These are phyloP conservation scores for Backusella psychrophila DNA, from an alignment of 192 early-diverging fungal species.

Conservation along the genomic window DNA sequence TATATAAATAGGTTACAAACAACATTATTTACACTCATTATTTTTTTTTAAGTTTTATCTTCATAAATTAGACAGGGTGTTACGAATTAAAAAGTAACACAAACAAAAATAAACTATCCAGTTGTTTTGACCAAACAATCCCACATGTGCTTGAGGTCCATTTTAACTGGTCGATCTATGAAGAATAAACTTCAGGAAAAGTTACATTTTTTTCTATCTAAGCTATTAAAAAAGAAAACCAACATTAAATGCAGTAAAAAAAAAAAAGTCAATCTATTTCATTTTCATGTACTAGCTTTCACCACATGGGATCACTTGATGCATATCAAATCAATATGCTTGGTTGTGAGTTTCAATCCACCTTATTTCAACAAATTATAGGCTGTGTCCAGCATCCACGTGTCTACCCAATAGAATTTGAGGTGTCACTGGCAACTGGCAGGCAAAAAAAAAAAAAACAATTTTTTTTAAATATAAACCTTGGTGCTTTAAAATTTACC, in stretches of 20 bases:
- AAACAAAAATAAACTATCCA: background rate
- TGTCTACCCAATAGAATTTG: background rate
- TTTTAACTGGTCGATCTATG: background rate
- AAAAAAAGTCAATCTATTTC: background rate
- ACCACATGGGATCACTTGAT: conserved; percentile 11
- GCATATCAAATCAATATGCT: background rate
- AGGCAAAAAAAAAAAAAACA: background rate
- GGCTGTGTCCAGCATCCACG: background rate
- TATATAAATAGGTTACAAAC: background rate
- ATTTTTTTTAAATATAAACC: background rate
- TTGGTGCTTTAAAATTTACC: background rate
- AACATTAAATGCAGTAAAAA: background rate
- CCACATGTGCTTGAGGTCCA: background rate
- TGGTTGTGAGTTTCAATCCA: conserved; percentile 8
- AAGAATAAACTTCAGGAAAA: background rate
- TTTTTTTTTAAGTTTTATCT: background rate
- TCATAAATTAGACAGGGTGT: background rate
- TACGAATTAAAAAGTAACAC: background rate
- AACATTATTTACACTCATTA: background rate
- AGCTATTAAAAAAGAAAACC: background rate
- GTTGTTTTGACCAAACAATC: background rate
- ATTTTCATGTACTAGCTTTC: background rate
- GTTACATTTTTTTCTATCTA: background rate
- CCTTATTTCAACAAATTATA: background rate
- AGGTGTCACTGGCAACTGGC: background rate